These are phyloP conservation scores for Cucumis sativus DNA, from an alignment of 306 rosid genomes.

Conservation along the genomic window DNA sequence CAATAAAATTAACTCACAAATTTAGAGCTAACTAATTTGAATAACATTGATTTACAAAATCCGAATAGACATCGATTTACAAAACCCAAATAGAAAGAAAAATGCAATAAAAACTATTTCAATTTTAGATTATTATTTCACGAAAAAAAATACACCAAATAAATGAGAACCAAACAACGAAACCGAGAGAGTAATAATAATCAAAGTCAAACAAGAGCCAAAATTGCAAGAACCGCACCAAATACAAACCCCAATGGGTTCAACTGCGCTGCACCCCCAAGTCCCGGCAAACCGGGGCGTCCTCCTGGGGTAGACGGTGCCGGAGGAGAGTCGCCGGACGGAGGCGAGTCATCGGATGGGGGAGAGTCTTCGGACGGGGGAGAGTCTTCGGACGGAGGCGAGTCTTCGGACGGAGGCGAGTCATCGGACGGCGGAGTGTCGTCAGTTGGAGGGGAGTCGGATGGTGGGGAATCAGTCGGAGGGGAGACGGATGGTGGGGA, in stretches of 20 bases:
- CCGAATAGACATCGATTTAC: not conserved
- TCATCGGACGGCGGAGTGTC: constrained; percentile 23
- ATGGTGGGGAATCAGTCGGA: too few relatives aligned
- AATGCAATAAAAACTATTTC: not conserved
- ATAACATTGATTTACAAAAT: too few relatives aligned
- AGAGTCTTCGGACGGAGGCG: constrained; percentile 17
- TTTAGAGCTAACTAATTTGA: too few relatives aligned
- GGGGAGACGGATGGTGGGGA: constrained; percentile 18
- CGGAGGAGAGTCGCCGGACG: not conserved
- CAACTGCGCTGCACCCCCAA: constrained; percentile 21
- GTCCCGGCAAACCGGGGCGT: not conserved
- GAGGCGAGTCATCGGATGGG: constrained; percentile 22
- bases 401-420: not conserved
- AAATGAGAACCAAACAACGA: not conserved
- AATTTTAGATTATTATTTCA: not conserved
- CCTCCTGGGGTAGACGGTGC: not conserved
- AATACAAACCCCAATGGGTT: constrained; percentile 19
- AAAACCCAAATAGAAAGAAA: not conserved
- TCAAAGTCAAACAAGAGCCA: constrained; percentile 29
- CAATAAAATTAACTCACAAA: too few relatives aligned
- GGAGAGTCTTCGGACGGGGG: constrained; percentile 21
- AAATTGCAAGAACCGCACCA: constrained; percentile 18
- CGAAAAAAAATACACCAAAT: not conserved
- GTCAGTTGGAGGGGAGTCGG: not conserved
- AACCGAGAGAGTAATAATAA: not conserved